phyloP scores from a whole-genome alignment of 352 stramenopile genomes.

The Globisporangium acanthophoron region DNA sequence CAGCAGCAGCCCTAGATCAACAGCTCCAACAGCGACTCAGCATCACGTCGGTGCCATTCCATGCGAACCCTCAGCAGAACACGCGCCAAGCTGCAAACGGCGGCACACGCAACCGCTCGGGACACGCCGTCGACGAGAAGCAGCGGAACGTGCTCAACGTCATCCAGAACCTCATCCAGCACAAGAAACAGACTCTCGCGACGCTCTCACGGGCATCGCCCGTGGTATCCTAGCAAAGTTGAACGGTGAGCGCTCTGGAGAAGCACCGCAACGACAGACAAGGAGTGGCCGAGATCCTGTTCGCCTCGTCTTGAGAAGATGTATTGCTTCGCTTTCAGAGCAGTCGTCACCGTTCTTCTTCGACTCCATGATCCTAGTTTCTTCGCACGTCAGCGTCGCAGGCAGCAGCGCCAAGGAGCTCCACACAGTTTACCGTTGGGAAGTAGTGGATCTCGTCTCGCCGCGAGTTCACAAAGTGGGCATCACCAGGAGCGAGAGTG shows the following conservation, averaged over 20 bases:
- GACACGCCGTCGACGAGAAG: slow-evolving; percentile 35
- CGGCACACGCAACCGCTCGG: neutral
- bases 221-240: slow-evolving; percentile 9
- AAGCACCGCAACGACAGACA: neutral
- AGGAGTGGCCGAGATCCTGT: too few relatives aligned
- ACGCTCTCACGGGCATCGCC: slow-evolving; percentile 29
- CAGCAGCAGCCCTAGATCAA: neutral
- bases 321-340: neutral
- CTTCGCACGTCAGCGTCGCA: slow-evolving; percentile 42
- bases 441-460: slow-evolving; percentile 69
- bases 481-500: slow-evolving; percentile 29
- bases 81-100: neutral
- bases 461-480: slow-evolving; percentile 42
- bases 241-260: neutral
- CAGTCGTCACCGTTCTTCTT: neutral
- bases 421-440: slow-evolving; percentile 70
- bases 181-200: slow-evolving; percentile 66
- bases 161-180: slow-evolving; percentile 75
- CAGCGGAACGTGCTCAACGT: slow-evolving; percentile 63
- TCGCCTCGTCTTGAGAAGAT: neutral
- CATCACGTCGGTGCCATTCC: neutral
- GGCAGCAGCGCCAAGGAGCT: slow-evolving; percentile 48
- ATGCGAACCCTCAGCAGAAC: neutral
- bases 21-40: neutral
- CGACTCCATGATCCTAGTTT: neutral